Conservation (phyloP, 2,329 filamentous ascomycete genomes). For the Phialemonium atrogriseum region DNA sequence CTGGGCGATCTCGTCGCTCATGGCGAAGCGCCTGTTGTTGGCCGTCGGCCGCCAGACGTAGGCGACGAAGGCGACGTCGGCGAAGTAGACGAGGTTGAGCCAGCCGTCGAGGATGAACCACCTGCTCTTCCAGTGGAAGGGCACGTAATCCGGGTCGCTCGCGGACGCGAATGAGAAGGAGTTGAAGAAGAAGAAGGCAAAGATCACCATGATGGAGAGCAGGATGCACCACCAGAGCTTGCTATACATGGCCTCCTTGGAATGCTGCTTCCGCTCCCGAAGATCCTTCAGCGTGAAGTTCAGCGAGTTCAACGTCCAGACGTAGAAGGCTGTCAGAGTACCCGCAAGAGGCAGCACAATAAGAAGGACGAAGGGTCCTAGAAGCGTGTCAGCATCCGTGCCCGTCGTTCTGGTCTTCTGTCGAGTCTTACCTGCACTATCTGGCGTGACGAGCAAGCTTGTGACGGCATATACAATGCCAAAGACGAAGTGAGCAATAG, state of each 20-base stretch:
- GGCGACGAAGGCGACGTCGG: slow-evolving; percentile 84
- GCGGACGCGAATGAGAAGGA: slow-evolving; percentile 88
- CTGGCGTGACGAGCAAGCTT: slow-evolving; percentile 80
- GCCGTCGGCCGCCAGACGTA: slow-evolving; percentile 95
- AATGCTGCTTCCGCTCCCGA: slow-evolving; percentile 85
- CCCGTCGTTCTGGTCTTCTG: too few species aligned
- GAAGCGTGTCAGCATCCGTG: slow-evolving; percentile 10
- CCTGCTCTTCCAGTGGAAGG: slow-evolving; percentile 91
- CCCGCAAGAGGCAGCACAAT: slow-evolving; percentile 88
- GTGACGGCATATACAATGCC: slow-evolving; percentile 89
- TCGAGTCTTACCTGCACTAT: slow-evolving; percentile 61
- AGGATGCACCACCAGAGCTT: slow-evolving; percentile 98
- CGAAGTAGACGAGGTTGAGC: slow-evolving; percentile 93
- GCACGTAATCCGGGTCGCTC: slow-evolving; percentile 80
- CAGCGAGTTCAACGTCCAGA: slow-evolving; percentile 95
- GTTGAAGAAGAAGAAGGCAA: slow-evolving; percentile 98
- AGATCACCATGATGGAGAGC: slow-evolving; percentile 86
- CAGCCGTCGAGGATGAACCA: slow-evolving; percentile 98
- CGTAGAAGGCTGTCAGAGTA: slow-evolving; percentile 92
- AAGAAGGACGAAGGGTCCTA: slow-evolving; percentile 79
- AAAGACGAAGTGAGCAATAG: slow-evolving; percentile 88
- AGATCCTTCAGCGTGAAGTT: slow-evolving; percentile 94
- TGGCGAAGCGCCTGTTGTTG: slow-evolving; percentile 94
- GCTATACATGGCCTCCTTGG: slow-evolving; percentile 93
- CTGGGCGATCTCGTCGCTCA: slow-evolving; percentile 98